These are phyloP conservation scores for Cercospora sesami DNA, from an alignment of 2,329 filamentous ascomycete species.

Conservation along the genomic window DNA sequence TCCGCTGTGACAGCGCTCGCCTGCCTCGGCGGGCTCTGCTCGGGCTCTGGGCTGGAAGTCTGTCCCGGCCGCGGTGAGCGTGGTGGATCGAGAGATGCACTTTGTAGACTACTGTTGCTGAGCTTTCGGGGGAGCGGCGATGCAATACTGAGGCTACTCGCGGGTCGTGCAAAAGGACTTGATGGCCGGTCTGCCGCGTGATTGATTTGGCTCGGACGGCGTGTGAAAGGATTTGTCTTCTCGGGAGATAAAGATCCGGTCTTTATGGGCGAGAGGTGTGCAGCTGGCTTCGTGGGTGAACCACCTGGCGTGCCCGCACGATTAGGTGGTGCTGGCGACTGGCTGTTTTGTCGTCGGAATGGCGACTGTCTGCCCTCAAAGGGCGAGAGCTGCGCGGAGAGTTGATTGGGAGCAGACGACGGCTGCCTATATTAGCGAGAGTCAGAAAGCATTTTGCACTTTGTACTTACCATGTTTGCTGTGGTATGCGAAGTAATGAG, in stretches of 20 bases:
- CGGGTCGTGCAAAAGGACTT: conserved; percentile 41
- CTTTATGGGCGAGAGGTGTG: conserved; percentile 32
- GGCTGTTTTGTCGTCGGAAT: conserved; percentile 38
- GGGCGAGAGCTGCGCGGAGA: conserved; percentile 22
- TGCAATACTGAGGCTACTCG: conserved; percentile 35
- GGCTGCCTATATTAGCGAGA: conserved; percentile 2
- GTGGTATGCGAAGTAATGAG: background rate
- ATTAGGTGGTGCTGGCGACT: conserved; percentile 31
- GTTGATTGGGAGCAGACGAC: conserved; percentile 15
- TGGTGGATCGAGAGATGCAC: conserved; percentile 13
- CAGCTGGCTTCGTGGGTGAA: conserved; percentile 42
- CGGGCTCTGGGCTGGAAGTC: conserved; percentile 10
- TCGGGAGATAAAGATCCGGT: conserved; percentile 34
- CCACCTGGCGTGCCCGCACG: conserved; percentile 42
- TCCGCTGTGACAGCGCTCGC: conserved; percentile 11
- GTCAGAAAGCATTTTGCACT: background rate
- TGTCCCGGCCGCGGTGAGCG: conserved; percentile 13
- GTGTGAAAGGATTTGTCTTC: conserved; percentile 39
- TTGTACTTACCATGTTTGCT: conserved; percentile 3
- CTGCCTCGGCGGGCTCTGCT: background rate
- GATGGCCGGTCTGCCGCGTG: conserved; percentile 33
- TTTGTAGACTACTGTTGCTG: conserved; percentile 27
- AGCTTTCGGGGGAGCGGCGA: conserved; percentile 26
- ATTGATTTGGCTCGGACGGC: conserved; percentile 40
- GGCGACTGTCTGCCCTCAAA: conserved; percentile 38